A percentile compares a stretch with the other conserved stretches of the same genome.
These are phyloP conservation scores for Camelina neglecta DNA, from an alignment of 345 rosid genomes.

Conservation along the genomic window DNA sequence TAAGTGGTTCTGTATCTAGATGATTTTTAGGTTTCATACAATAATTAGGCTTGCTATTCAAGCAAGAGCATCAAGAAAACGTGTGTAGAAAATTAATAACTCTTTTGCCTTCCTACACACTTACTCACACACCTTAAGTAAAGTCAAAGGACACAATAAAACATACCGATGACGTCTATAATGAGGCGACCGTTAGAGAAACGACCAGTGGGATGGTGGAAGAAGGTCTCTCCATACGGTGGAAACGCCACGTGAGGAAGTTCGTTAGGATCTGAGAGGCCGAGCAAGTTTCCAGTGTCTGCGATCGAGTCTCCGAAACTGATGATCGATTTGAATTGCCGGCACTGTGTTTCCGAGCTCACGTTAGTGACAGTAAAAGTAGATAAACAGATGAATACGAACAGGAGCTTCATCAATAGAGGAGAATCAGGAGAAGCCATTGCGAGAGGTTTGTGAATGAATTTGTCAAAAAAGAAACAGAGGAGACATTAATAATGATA, in stretches of 20 bases:
- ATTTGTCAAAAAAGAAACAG: too few species aligned
- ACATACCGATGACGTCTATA: conserved; percentile 57
- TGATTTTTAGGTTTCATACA: too few species aligned
- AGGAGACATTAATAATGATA: too few species aligned
- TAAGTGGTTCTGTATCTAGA: too few species aligned
- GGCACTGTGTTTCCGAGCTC: conserved; percentile 15
- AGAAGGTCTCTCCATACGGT: conserved; percentile 57
- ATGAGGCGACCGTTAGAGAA: conserved; percentile 56
- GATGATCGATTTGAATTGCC: conserved; percentile 44
- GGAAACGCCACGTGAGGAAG: conserved; percentile 41
- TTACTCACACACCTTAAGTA: background rate
- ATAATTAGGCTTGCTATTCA: too few species aligned
- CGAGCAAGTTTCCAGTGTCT: conserved; percentile 55
- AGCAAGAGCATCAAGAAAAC: too few species aligned
- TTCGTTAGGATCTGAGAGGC: conserved; percentile 9
- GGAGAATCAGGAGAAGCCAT: background rate
- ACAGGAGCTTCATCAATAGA: background rate
- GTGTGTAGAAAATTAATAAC: too few species aligned
- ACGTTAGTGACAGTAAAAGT: conserved; percentile 11
- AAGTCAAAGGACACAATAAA: background rate
- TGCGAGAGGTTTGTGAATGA: background rate
- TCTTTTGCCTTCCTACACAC: background rate
- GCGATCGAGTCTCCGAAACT: conserved; percentile 65
- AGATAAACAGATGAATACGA: background rate
- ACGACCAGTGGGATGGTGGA: conserved; percentile 54